Evolutionary conservation across 352 stramenopile species (phyloP).

Genomic region (Globisporangium uncinulatum): DNA sequence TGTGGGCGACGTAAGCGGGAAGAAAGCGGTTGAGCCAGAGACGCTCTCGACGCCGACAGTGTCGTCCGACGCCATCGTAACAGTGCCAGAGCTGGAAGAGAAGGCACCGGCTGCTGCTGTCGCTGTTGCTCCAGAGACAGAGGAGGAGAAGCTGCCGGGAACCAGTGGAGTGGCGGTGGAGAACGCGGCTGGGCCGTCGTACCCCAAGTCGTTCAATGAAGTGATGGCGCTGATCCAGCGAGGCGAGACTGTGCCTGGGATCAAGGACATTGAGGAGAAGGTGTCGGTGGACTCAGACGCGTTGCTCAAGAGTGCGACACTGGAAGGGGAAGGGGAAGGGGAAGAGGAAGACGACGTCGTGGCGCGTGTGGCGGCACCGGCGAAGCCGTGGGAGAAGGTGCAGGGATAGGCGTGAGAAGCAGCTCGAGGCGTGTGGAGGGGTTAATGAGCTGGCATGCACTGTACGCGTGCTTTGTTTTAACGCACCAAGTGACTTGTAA

Average conservation of each 20-base stretch:
- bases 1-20: slow-evolving; percentile 20
- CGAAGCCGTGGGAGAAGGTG: slow-evolving; percentile 44
- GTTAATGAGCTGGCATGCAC: too few relatives aligned
- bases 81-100: neutral
- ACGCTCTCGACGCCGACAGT: too few relatives aligned
- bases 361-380: slow-evolving; percentile 8
- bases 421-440: neutral
- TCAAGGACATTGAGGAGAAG: slow-evolving; percentile 71
- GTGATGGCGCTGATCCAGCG: slow-evolving; percentile 75
- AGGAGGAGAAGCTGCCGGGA: slow-evolving; percentile 18
- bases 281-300: slow-evolving; percentile 47
- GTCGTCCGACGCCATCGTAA: too few relatives aligned
- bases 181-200: slow-evolving; percentile 25
- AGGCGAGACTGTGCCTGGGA: slow-evolving; percentile 61
- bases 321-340: neutral
- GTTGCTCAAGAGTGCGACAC: slow-evolving; percentile 6
- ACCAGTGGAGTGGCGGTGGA: neutral
- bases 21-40: slow-evolving; percentile 10
- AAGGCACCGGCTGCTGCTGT: neutral
- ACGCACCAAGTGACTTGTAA: neutral
- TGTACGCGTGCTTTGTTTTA: neutral
- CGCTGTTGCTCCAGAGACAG: neutral
- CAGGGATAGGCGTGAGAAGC: slow-evolving; percentile 12
- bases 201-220: slow-evolving; percentile 66
- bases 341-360: slow-evolving; percentile 3